Evolutionary conservation across 1,284 basidiomycete genomes (phyloP), one percentile per base, ranked within the genome.

Genomic region (Ganoderma sinense): DNA sequence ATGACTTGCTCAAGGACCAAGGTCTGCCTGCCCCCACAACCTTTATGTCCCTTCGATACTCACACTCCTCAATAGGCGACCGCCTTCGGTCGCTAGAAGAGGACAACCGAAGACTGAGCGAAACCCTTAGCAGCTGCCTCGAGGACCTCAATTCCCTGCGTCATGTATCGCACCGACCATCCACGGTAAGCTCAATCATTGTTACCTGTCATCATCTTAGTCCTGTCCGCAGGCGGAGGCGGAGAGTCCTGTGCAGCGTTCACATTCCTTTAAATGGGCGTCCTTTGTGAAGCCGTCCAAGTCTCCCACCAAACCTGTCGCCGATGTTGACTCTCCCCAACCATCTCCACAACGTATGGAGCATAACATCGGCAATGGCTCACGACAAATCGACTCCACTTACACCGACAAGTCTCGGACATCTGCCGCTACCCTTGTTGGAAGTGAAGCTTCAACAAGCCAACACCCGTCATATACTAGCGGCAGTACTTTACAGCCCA

Each of bases 191-290:
- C 64, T 45, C 1, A 8, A 16, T 58, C 59, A 45, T 70, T 43
- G 36, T 48, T 40, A 10, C 60, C 10, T 53, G 16, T 59, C 51
- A 43, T 67, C n/a, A 48, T 11, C 48, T 53, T 14, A 68, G 67
- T 33, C 29, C 58, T 61, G 51, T 48, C 59, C 56, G 40, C 64
- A 77, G 78, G 68, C 62, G 10, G 83, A 90, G 77, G 89, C 90
- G 26, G 85, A 87, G 51, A 87, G 85, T 64, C 80, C 88, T 11
- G 79, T 94, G 20, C 84, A 83, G 64, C 86, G 93, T 67, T 91
- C 92, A 75, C 88, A 89, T 31, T 94, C 94, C 13, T 94, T 94
- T 82, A 94, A 94, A 76, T 95, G 94, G 94, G 91, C 91, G 1
- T 86, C 89, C 68, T 93, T 88, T 72, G 87, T 89, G 60, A 92